Base-by-base conservation (phyloP, 139 green algal species). In the Prasinococcaceae sp. region DNA sequence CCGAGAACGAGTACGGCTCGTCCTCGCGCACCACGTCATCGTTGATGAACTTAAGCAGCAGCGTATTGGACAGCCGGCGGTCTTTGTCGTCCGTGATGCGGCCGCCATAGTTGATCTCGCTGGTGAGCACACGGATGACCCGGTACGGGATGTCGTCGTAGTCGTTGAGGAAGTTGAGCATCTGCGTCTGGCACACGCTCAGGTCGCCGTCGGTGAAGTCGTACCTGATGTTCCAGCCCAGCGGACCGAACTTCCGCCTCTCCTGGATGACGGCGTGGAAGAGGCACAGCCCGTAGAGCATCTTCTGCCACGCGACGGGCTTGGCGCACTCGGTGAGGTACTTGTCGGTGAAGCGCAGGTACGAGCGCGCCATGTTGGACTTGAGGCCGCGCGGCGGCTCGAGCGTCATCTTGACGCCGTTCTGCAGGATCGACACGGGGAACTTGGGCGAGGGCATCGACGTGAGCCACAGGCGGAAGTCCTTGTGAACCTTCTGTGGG, bases 361-460 rank as follows among this genome's bases (percentile, higher is more conserved):
- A 75, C 5, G 55, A 58, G 22, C 66, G 46, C 22, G 30, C 30
- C 3, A 75, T 47, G 66, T 75, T 75, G 50, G 20, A 32, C 50
- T 68, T 72, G 19, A 75, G 42, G 30, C 66, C 65, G 76, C 81
- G 82, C 30, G 81, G 81, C 8, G 81, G 79, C 73, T 90, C 81
- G 53, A 85, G 65, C 1, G 79, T 87, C 77, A 90, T 85, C 69
- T 90, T 90, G 33, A 90, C 63, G 42, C 80, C 78, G 51, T 81
- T 74, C 47, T 79, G 68, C n/a, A 88, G 66, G 55, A 88, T 82
- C 22, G 62, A 50, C 24, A 79, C 76, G 2, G 80, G 80, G 72
- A 88, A 88, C 41, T 71, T 40, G 1, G 76, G 74, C 30, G 36
- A 55, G 41, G 80, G 80, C 73, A 84, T 83, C 38, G 56, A 72